Evolutionary conservation across 768 basidiomycete genomes (phyloP).

Genomic region (Asterophora parasitica): DNA sequence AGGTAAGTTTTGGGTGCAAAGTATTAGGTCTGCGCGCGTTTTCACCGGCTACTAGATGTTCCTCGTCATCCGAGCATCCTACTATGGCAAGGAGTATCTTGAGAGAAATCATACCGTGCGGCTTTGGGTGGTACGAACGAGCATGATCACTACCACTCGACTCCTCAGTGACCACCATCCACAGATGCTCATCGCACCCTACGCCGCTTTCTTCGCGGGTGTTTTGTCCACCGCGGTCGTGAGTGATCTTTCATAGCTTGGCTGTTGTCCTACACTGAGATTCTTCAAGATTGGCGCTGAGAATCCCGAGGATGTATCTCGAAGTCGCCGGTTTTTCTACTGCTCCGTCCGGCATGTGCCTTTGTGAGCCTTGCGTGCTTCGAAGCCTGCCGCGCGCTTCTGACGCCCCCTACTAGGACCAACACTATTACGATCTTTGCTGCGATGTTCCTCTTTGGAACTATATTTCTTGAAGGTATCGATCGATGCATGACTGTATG

Average conservation of each 20-base stretch:
- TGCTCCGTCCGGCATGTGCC: constrained; percentile 37
- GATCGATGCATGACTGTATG: neutral
- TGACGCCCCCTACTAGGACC: constrained; percentile 26
- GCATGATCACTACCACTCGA: neutral
- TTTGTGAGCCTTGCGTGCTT: constrained; percentile 26
- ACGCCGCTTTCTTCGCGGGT: constrained; percentile 32
- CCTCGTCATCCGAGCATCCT: constrained; percentile 33
- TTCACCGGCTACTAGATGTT: constrained; percentile 33
- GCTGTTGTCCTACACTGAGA: neutral
- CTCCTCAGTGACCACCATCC: neutral
- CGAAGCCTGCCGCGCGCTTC: neutral
- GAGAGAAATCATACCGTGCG: constrained; percentile 31
- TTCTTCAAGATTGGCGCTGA: constrained; percentile 31
- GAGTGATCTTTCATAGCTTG: constrained; percentile 11
- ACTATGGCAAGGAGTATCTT: constrained; percentile 25
- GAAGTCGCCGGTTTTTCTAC: constrained; percentile 48
- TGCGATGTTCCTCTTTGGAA: constrained; percentile 34
- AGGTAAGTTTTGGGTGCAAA: constrained; percentile 22
- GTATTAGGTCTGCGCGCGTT: too few relatives aligned
- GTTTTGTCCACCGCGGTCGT: constrained; percentile 40
- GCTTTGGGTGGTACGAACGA: constrained; percentile 32
- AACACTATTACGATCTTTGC: constrained; percentile 35
- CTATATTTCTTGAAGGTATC: constrained; percentile 35
- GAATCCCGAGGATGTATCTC: constrained; percentile 32
- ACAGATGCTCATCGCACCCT: constrained; percentile 40